Base-by-base conservation (phyloP, 2,329 filamentous ascomycete species). In the Paecilomyces sp. region DNA sequence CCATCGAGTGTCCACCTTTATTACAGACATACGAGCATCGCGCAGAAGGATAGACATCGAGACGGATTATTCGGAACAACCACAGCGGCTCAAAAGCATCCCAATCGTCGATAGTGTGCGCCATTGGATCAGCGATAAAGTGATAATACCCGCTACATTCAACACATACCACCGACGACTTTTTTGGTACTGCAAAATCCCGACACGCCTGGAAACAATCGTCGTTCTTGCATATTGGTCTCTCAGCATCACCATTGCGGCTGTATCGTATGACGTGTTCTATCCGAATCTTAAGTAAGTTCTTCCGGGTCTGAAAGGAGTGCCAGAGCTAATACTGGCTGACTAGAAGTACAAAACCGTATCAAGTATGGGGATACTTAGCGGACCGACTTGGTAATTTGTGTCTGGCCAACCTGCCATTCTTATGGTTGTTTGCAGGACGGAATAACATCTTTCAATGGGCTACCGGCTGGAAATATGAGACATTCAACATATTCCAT, bases 401-500 rank as follows among this genome's bases (percentile, higher is more conserved):
- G 5, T 81, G 82, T 0, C 80, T 83, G 58, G 81, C 80, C 13
- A 85, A 85, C 60, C 80, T 87, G 24, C 83, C 84, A 0, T 64
- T 85, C 11, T 77, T 87, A 0, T 87, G 84, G 83, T 68, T 87
- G 0, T 87, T 88, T 62, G 82, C 82, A 3, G 81, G 82, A 73
- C 76, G 85, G 4, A 88, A 88, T 59, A 86, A 87, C 56, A 60
- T 83, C 0, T 74, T 87, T 9, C 74, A 86, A 61, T 85, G 82
- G 82, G 62, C 83, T 1, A 87, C 85, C 0, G 84, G 85, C 0
- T 88, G 85, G 84, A 81, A 82, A 5, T 86, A 85, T 67, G 79
- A 77, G 3, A 83, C 83, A 0, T 87, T 82, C 65, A 87, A 82
- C 63, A 81, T 81, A 56, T 86, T 87, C 57, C 85, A 88, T 66